Evolutionary conservation across 2,329 filamentous ascomycete genomes (phyloP).

Genomic region (Sporothrix sp.): DNA sequence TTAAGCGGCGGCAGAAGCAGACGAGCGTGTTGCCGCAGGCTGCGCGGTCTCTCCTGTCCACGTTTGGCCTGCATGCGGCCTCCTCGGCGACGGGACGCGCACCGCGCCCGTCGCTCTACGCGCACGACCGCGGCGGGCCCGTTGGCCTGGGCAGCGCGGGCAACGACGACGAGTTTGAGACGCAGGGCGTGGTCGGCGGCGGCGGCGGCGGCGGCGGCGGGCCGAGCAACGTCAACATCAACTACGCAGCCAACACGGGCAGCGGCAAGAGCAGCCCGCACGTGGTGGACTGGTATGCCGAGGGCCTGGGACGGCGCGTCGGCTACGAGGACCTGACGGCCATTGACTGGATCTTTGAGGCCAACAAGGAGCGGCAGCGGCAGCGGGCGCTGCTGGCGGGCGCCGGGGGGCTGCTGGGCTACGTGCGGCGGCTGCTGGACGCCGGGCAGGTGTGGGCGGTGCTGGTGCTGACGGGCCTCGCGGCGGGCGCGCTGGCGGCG

Average conservation of each 20-base stretch:
- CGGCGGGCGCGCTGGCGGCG: constrained; percentile 76
- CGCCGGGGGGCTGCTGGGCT: constrained; percentile 61
- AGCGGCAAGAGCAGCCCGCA: background rate
- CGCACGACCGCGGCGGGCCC: background rate
- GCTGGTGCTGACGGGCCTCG: constrained; percentile 72
- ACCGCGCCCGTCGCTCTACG: background rate
- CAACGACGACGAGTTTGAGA: constrained; percentile 9
- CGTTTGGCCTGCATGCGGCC: constrained; percentile 24
- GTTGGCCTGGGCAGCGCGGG: background rate
- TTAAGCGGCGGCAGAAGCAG: constrained; percentile 58
- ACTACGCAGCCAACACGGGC: constrained; percentile 27
- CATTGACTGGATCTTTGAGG: constrained; percentile 99
- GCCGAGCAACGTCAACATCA: constrained; percentile 2
- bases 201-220: background rate
- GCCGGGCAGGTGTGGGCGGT: constrained; percentile 88
- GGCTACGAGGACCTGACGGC: constrained; percentile 94
- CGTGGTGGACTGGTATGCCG: constrained; percentile 67
- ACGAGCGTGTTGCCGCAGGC: constrained; percentile 37
- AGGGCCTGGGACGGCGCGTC: constrained; percentile 79
- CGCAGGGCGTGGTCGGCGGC: constrained; percentile 7
- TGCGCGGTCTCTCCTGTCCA: constrained; percentile 36
- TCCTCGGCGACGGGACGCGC: background rate
- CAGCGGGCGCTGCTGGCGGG: constrained; percentile 65
- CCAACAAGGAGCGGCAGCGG: constrained; percentile 88
- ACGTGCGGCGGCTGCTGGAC: constrained; percentile 65